Conservation (phyloP, 768 basidiomycete species). For the Russula olivacea region DNA sequence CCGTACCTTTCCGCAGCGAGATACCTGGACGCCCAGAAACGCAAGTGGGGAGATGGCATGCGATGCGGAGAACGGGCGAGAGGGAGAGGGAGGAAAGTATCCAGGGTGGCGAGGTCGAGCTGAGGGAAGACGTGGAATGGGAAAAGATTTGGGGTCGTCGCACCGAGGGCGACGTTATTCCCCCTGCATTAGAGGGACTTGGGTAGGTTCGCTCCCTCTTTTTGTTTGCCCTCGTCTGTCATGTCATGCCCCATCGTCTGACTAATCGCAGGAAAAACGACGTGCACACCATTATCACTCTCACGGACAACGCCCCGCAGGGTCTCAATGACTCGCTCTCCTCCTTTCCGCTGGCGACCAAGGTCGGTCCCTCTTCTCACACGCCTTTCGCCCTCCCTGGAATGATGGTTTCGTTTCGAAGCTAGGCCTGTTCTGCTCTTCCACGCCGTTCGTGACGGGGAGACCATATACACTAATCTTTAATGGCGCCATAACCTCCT, state of each 20-base stretch:
- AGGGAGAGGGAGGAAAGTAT: neutral
- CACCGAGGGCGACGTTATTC: conserved; percentile 30
- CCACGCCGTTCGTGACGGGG: conserved; percentile 77
- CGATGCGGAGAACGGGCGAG: conserved; percentile 38
- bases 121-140: conserved; percentile 40
- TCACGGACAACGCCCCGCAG: conserved; percentile 54
- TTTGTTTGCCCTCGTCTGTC: neutral
- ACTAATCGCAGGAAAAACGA: conserved; percentile 24
- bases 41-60: conserved; percentile 71
- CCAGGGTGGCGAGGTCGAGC: conserved; percentile 3
- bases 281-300: conserved; percentile 41
- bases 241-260: neutral
- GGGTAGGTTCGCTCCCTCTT: conserved; percentile 32
- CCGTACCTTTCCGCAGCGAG: conserved; percentile 53
- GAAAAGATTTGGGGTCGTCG: conserved; percentile 44
- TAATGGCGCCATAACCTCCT: conserved; percentile 47
- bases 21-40: conserved; percentile 52
- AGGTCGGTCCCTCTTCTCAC: conserved; percentile 36
- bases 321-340: conserved; percentile 45
- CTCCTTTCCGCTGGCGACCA: conserved; percentile 41
- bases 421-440: conserved; percentile 64
- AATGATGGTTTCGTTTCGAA: conserved; percentile 28
- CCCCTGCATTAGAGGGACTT: conserved; percentile 35
- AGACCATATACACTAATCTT: conserved; percentile 64
- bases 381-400: neutral